phyloP scores from a whole-genome alignment of 352 stramenopile species.

The Pythium oligandrum region DNA sequence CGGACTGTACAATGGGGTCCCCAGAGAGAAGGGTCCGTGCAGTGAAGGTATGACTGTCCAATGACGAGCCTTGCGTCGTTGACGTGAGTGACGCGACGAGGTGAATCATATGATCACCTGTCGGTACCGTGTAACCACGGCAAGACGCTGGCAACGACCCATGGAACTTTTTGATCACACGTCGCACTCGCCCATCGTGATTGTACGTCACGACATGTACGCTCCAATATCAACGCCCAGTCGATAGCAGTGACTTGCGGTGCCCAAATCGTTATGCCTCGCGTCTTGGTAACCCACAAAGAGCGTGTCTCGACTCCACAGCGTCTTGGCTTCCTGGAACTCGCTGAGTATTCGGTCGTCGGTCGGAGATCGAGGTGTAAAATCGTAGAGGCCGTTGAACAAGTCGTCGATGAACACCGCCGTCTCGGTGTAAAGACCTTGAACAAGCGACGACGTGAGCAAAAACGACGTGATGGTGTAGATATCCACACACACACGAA shows the following conservation, averaged over 20 bases:
- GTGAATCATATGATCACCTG: conserved; percentile 8
- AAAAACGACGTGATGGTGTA: conserved; percentile 15
- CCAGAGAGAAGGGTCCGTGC: not conserved
- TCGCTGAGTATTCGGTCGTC: not conserved
- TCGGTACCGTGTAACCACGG: conserved; percentile 8
- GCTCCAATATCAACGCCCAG: conserved; percentile 11
- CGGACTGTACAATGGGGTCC: not conserved
- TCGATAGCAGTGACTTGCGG: conserved; percentile 11
- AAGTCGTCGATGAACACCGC: conserved; percentile 14
- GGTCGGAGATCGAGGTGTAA: conserved; percentile 2
- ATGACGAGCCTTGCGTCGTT: conserved; percentile 2
- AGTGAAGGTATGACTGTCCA: conserved; percentile 9
- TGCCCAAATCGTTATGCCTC: conserved; percentile 6
- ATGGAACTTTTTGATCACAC: conserved; percentile 12
- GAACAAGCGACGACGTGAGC: conserved; percentile 11
- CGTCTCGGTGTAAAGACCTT: conserved; percentile 5
- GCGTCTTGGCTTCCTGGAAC: conserved; percentile 2
- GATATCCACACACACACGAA: conserved; percentile 8
- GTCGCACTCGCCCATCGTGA: conserved; percentile 4
- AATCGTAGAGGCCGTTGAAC: conserved; percentile 15
- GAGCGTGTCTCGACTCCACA: conserved; percentile 1
- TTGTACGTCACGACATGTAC: conserved; percentile 7
- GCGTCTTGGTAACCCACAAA: conserved; percentile 11
- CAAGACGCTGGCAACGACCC: conserved; percentile 6
- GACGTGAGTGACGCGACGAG: conserved; percentile 1